Evolutionary conservation across 2,329 filamentous ascomycete genomes (phyloP), one percentile per base, ranked within the genome.

Genomic region (Stemphylium vesicarium): DNA sequence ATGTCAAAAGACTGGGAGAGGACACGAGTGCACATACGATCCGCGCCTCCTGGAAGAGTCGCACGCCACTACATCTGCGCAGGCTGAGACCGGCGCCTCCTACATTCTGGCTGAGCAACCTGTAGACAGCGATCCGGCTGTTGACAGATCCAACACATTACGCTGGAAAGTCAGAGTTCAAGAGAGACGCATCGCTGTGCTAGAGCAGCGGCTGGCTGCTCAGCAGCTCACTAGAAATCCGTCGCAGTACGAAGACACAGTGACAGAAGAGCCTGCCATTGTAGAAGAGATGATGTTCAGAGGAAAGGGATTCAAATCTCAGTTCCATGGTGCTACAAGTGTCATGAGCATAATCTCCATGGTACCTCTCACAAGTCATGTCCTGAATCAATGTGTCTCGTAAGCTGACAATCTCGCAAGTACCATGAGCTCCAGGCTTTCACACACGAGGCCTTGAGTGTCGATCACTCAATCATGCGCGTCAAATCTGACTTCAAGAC

Each of bases 221-320:
- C 64, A 62, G 51, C 66, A 64, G 44, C 65, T 45, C 40, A 43
- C 38, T 20, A 57, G 51, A 31, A 44, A 64, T 29, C 53, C 59
- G 4, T 64, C 66, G 4, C 62, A 60, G 11, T 58, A 62, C 32
- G 39, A 63, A 40, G 47, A 63, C 22, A 32, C 61, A 16, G 26
- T 47, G 8, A 48, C 42, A 13, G 47, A 61, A 13, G 66, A 71
- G 31, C 59, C 65, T 4, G 33, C 43, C 0, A 24, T 64, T 12
- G 51, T 63, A 2, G 77, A 80, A 58, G 74, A 73, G 2, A 76
- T 76, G 57, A 68, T 80, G 43, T 75, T 80, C 39, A 64, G 77
- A 53, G 78, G 77, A 0, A 79, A 74, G 49, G 71, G 71, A 0
- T 80, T 80, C 69, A 79, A 79, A 59, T 79, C 78, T 0, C 74